Base-by-base conservation (phyloP, 495 filamentous ascomycete genomes). In the Podospora tetraspora region DNA sequence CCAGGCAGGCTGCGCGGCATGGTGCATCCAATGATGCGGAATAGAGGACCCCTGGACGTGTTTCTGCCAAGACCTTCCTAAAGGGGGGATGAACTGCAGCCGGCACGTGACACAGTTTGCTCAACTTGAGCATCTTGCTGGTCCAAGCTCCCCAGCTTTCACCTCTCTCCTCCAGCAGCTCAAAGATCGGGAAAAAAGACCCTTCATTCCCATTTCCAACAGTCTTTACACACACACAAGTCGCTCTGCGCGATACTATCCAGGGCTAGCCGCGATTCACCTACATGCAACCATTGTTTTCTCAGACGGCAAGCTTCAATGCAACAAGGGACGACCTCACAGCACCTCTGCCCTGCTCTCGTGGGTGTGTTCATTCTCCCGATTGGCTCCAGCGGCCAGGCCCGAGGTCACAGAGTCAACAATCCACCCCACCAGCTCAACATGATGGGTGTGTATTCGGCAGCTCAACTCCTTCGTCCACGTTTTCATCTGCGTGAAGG, bases 281-380 rank as follows among this genome's bases (percentile, higher is more conserved):
- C 29, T 9, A 43, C 34, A 43, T 43, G 34, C 4, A 5, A 43
- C 5, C 34, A 43, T 16, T 13, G 16, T 8, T n/a, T 9, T 52
- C 16, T 3, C 6, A 52, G 43, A n/a, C 43, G 43, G 43, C 11
- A 52, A 52, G 19, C 19, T 52, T n/a, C 16, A n/a, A n/a, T 52
- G 16, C 43, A 67, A 7, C 43, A 67, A 7, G 57, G 13, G 27
- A 27, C 27, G 27, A 56, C 61, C 69, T 56, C 63, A 68, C 63
- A 65, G 62, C 23, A 30, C 59, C 60, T 22, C 29, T 61, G 65
- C 25, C 23, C 27, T 32, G 27, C 52, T 74, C 72, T 67, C 72
- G 72, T 74, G 72, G 62, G 34, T 24, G 23, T 58, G 65, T 58
- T 24, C 64, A 68, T 59, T 74, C 67, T 56, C 63, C 72, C 72